Percentiles rank a stretch among this genome's conserved stretches.
These are phyloP conservation scores for Cladosporium sphaerospermum DNA, from an alignment of 2,329 filamentous ascomycete species.

Conservation along the genomic window DNA sequence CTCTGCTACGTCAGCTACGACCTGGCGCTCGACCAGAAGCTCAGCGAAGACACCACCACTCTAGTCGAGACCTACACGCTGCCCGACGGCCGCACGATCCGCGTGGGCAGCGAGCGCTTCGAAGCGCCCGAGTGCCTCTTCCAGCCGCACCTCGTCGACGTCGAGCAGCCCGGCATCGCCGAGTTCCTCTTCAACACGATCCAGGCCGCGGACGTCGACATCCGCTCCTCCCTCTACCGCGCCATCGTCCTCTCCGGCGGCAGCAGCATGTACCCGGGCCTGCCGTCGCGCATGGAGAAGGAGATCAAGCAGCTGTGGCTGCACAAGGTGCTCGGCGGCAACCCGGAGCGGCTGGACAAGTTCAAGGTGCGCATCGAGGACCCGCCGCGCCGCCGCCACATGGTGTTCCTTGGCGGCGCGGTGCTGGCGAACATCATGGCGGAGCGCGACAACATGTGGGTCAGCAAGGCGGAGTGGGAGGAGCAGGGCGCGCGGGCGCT, in stretches of 20 bases:
- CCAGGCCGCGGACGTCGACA: slow-evolving; percentile 89
- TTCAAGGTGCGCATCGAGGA: slow-evolving; percentile 99
- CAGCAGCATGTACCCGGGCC: slow-evolving; percentile 97
- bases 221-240: slow-evolving; percentile 89
- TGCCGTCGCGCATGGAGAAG: slow-evolving; percentile 93
- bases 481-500: slow-evolving; percentile 80
- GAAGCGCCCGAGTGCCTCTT: slow-evolving; percentile 97
- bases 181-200: slow-evolving; percentile 99
- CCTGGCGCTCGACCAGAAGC: slow-evolving; percentile 86
- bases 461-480: slow-evolving; percentile 93
- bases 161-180: slow-evolving; percentile 92
- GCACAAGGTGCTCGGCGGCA: slow-evolving; percentile 79
- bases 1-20: slow-evolving; percentile 99
- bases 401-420: slow-evolving; percentile 98
- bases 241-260: slow-evolving; percentile 94
- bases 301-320: slow-evolving; percentile 98
- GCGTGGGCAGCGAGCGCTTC: slow-evolving; percentile 93
- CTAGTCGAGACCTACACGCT: slow-evolving; percentile 96
- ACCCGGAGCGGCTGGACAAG: slow-evolving; percentile 90
- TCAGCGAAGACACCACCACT: slow-evolving; percentile 95
- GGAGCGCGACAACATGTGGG: slow-evolving; percentile 99
- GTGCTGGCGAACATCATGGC: slow-evolving; percentile 98
- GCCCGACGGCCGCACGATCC: slow-evolving; percentile 90
- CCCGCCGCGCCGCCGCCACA: slow-evolving; percentile 88
- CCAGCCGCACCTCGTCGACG: slow-evolving; percentile 96